A percentile compares a stretch with the other conserved stretches of the same genome.
Evolutionary conservation across 371 early-diverging fungal genomes (phyloP).

Genomic region (Mucor lusitanicus): DNA sequence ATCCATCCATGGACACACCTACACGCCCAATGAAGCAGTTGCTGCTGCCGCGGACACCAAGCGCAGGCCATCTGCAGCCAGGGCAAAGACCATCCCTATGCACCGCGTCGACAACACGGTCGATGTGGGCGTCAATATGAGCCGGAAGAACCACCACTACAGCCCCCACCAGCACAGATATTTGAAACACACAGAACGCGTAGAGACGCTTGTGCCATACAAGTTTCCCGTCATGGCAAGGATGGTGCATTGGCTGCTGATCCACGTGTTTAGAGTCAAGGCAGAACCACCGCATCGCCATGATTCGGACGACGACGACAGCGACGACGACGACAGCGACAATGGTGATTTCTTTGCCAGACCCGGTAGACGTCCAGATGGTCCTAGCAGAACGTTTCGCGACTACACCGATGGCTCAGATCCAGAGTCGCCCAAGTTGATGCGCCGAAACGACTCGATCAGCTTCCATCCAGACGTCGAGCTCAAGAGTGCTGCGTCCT

Average conservation of each 20-base stretch:
- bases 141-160: background rate
- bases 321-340: background rate
- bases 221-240: constrained; percentile 19
- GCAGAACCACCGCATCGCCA: background rate
- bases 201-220: constrained; percentile 19
- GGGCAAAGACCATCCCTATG: constrained; percentile 9
- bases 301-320: background rate
- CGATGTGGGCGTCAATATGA: background rate
- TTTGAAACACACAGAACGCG: background rate
- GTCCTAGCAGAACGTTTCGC: background rate
- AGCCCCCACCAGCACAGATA: background rate
- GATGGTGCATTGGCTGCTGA: constrained; percentile 27
- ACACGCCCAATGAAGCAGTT: constrained; percentile 6
- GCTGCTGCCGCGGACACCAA: background rate
- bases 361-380: background rate
- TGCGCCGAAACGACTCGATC: background rate
- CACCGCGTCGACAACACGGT: background rate
- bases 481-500: background rate
- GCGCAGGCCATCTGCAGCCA: background rate
- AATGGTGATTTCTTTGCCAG: background rate
- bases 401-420: constrained; percentile 4
- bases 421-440: background rate
- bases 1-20: background rate
- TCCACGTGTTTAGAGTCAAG: constrained; percentile 15
- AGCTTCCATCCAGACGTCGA: background rate